Conservation (phyloP, 2,329 filamentous ascomycete genomes). For the Talaromyces sp. region DNA sequence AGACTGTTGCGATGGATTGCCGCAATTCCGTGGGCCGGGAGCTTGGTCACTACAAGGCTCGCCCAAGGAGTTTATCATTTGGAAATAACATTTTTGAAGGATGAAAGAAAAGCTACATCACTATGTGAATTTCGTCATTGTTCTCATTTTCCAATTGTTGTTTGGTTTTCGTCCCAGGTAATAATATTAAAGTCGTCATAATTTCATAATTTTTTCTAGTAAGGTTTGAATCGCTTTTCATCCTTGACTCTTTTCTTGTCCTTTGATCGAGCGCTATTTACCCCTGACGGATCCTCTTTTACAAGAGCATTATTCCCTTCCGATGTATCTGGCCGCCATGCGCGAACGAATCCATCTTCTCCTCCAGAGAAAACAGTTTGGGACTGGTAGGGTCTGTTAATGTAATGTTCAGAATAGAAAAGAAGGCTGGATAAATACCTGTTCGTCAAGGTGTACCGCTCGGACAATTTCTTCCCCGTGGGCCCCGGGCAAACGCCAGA, state of each 20-base stretch:
- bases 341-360: constrained; percentile 39
- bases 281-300: constrained; percentile 15
- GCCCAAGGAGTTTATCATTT: too few species aligned
- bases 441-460: constrained; percentile 39
- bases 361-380: constrained; percentile 40
- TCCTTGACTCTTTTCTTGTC: constrained; percentile 25
- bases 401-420: neutral
- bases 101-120: too few species aligned
- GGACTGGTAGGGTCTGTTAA: constrained; percentile 17
- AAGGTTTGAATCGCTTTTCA: constrained; percentile 35
- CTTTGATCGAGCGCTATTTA: constrained; percentile 21
- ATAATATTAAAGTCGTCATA: neutral
- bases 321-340: constrained; percentile 27
- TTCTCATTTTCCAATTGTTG: too few species aligned
- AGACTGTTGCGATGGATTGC: too few species aligned
- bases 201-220: constrained; percentile 16
- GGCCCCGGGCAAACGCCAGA: constrained; percentile 40
- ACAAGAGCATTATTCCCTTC: constrained; percentile 5
- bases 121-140: too few species aligned
- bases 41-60: too few species aligned
- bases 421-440: constrained; percentile 23
- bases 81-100: too few species aligned
- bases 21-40: too few species aligned
- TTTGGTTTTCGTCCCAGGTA: too few species aligned
- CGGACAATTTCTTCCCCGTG: constrained; percentile 45